Evolutionary conservation across 2,329 filamentous ascomycete species (phyloP).

Genomic region (Colletotrichum incanum): DNA sequence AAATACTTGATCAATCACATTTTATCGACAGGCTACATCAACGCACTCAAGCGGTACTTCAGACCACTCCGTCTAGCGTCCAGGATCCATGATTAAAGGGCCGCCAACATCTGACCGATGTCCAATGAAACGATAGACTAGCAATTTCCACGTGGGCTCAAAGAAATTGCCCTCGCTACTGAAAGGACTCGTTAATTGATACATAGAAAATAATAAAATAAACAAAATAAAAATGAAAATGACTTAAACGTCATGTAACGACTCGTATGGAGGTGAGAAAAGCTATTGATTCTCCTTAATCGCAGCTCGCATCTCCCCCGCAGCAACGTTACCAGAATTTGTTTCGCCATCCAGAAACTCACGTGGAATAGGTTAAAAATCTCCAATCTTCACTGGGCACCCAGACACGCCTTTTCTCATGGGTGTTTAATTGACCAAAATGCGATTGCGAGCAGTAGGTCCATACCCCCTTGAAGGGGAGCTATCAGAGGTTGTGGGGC

Average conservation of each 20-base stretch:
- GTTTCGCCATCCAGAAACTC: background rate
- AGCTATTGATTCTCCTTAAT: background rate
- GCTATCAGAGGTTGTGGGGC: constrained; percentile 29
- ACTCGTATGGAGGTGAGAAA: background rate
- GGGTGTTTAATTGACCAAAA: constrained; percentile 12
- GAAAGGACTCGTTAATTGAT: background rate
- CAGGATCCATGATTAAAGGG: background rate
- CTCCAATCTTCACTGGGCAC: background rate
- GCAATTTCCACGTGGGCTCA: too few species aligned
- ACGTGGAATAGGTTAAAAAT: background rate
- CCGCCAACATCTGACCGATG: background rate
- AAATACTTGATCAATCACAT: too few species aligned
- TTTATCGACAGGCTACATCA: background rate
- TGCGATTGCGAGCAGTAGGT: background rate
- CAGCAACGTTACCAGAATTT: background rate
- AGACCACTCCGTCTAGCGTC: constrained; percentile 17
- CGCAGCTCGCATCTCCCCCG: constrained; percentile 31
- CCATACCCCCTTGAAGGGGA: background rate
- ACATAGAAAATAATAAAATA: too few species aligned
- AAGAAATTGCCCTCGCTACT: background rate
- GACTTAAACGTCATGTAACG: background rate
- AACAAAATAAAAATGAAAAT: too few species aligned
- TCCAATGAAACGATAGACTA: background rate
- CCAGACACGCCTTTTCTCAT: constrained; percentile 3
- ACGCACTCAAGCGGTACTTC: background rate